These are phyloP conservation scores for Hymenoscyphus scutula DNA, from an alignment of 2,329 filamentous ascomycete species.

Conservation along the genomic window DNA sequence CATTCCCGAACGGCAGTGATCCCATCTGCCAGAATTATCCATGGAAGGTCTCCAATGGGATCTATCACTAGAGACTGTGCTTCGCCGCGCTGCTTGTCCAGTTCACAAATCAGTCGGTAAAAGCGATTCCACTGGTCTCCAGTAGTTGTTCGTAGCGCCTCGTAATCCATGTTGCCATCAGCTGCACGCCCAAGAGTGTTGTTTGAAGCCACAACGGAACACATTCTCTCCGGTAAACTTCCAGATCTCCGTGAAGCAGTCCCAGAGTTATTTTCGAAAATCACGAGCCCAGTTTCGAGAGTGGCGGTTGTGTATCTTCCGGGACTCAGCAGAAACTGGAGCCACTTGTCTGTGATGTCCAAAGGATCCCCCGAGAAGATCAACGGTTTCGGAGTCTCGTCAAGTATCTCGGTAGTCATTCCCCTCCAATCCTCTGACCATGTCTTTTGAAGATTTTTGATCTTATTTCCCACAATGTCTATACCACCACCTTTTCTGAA, in stretches of 20 bases:
- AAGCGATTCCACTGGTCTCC: slow-evolving; percentile 88
- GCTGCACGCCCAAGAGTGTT: slow-evolving; percentile 61
- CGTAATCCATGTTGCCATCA: slow-evolving; percentile 68
- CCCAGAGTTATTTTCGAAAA: slow-evolving; percentile 66
- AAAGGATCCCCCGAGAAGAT: slow-evolving; percentile 63
- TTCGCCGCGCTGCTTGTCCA: slow-evolving; percentile 84
- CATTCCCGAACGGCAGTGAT: slow-evolving; percentile 77
- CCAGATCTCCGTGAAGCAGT: slow-evolving; percentile 45
- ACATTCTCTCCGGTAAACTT: slow-evolving; percentile 73
- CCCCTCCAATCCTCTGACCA: slow-evolving; percentile 71
- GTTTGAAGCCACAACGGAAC: slow-evolving; percentile 67
- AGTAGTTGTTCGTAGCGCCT: slow-evolving; percentile 69
- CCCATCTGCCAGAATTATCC: slow-evolving; percentile 81
- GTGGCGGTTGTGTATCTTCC: slow-evolving; percentile 77
- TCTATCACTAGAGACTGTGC: slow-evolving; percentile 78
- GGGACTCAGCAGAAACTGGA: slow-evolving; percentile 77
- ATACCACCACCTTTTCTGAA: slow-evolving; percentile 52
- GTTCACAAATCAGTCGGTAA: slow-evolving; percentile 78
- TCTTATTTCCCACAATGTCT: not conserved
- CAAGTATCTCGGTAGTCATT: slow-evolving; percentile 59
- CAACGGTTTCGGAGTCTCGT: slow-evolving; percentile 51
- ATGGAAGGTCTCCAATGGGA: slow-evolving; percentile 66
- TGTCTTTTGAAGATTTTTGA: slow-evolving; percentile 32
- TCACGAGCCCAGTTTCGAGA: slow-evolving; percentile 76
- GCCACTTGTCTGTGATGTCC: slow-evolving; percentile 80